phyloP scores from a whole-genome alignment of 2,329 filamentous ascomycete species.

The Sporothrix luriei region DNA sequence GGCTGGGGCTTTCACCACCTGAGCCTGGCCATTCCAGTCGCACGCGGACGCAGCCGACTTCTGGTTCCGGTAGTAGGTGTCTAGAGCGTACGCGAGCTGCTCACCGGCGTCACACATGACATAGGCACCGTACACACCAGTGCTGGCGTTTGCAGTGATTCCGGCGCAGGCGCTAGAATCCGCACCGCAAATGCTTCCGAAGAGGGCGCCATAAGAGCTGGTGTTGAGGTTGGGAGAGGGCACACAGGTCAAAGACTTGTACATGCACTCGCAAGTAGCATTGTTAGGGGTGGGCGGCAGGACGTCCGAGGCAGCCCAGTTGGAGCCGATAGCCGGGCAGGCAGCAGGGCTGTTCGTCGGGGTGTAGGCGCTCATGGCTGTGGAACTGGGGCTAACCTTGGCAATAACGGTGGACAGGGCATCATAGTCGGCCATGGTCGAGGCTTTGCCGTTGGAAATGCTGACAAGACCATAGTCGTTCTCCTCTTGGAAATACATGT shows the following conservation, averaged over 20 bases:
- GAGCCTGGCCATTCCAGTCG: conserved; percentile 69
- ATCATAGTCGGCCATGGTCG: conserved; percentile 73
- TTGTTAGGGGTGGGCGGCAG: conserved; percentile 84
- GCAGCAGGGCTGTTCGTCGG: conserved; percentile 69
- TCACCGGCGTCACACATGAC: conserved; percentile 72
- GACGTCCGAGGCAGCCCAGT: conserved; percentile 69
- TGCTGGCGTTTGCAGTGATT: conserved; percentile 67
- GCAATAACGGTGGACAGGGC: conserved; percentile 71
- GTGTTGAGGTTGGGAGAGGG: conserved; percentile 60
- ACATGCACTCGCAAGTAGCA: conserved; percentile 84
- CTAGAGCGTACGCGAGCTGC: conserved; percentile 73
- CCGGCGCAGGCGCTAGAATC: conserved; percentile 62
- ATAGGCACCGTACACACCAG: conserved; percentile 74
- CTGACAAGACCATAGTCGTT: conserved; percentile 86
- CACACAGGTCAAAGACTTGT: conserved; percentile 69
- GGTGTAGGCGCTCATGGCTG: conserved; percentile 68
- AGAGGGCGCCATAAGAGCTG: conserved; percentile 67
- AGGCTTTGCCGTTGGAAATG: conserved; percentile 59
- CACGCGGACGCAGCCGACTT: conserved; percentile 62
- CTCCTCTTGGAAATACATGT: conserved; percentile 93
- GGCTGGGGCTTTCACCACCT: conserved; percentile 52
- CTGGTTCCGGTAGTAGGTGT: conserved; percentile 69
- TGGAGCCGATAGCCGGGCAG: conserved; percentile 68
- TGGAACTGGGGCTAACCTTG: conserved; percentile 66
- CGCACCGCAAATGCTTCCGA: conserved; percentile 70